Base-by-base conservation (phyloP, 2,329 filamentous ascomycete species). In the Zymoseptoria ardabiliae region DNA sequence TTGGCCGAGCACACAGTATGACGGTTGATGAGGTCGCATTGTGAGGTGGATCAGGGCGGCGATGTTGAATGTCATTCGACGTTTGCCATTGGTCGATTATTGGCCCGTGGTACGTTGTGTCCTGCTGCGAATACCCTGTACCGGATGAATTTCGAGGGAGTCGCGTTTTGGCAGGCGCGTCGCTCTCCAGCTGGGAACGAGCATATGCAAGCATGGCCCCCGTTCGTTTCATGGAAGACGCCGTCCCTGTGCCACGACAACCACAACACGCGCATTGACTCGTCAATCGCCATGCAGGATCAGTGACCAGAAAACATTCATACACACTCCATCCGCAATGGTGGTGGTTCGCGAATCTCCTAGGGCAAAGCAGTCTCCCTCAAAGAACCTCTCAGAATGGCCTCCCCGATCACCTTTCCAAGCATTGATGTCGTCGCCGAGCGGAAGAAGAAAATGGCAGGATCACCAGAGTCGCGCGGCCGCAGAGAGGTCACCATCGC, bases 391-490 rank as follows among this genome's bases (percentile, higher is more conserved):
- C 70, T 59, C 65, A 19, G 67, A 75, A 69, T 87, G 85, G 85
- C 85, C 85, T 58, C 85, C 85, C 19, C 78, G 81, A 68, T 87
- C 84, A 20, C 83, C 85, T 17, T 79, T 81, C 66, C 82, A 86
- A 63, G 85, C 84, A 21, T 76, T 87, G 17, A 74, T 86, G 59
- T 84, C 81, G 70, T 87, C 92, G 3, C 93, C 93, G 0, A 85
- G 87, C 65, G 93, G 91, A 56, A 87, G 91, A 68, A 85, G 87
- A 71, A 87, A 85, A 72, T 85, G 90, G 69, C 82, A 87, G 71
- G 84, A 86, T 61, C 79, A 88, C 67, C 82, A 85, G 65, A 83
- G 86, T 64, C 84, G 83, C 66, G 55, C 56, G 17, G 56, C 60
- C 7, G 57, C 59, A 20, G 66, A 70, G 48, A 59, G 75, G 0